These are phyloP conservation scores for Lichtheimia corymbifera DNA, from an alignment of 371 early-diverging fungal species.

Conservation along the genomic window DNA sequence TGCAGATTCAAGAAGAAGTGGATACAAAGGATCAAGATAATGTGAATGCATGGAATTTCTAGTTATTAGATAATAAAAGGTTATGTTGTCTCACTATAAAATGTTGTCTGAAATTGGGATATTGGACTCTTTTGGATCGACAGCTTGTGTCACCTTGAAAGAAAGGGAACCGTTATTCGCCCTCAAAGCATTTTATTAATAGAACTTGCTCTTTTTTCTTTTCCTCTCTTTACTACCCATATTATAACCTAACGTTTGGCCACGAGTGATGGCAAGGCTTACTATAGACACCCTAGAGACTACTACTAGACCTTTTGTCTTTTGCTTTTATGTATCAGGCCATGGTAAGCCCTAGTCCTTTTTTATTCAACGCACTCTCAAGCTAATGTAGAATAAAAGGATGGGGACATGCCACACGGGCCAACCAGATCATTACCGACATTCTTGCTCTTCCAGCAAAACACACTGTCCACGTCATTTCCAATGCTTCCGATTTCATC, in stretches of 20 bases:
- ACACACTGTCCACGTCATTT: slow-evolving; percentile 65
- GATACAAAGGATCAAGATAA: slow-evolving; percentile 46
- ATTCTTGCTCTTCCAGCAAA: slow-evolving; percentile 56
- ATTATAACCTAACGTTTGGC: neutral
- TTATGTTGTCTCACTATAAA: too few relatives aligned
- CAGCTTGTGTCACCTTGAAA: too few relatives aligned
- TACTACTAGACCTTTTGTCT: slow-evolving; percentile 32
- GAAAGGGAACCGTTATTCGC: too few relatives aligned
- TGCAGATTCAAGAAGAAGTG: slow-evolving; percentile 72
- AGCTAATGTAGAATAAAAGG: slow-evolving; percentile 35
- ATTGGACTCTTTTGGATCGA: too few relatives aligned
- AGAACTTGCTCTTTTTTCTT: neutral
- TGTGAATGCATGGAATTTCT: slow-evolving; percentile 25
- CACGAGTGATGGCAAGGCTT: slow-evolving; percentile 10
- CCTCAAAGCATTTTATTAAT: too few relatives aligned
- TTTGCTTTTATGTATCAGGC: slow-evolving; percentile 73
- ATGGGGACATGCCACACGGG: slow-evolving; percentile 73
- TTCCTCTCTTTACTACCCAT: slow-evolving; percentile 2
- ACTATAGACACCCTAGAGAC: slow-evolving; percentile 9
- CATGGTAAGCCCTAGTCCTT: slow-evolving; percentile 46
- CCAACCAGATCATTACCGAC: slow-evolving; percentile 60
- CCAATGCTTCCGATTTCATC: slow-evolving; percentile 66
- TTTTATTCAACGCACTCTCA: neutral
- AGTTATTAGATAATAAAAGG: neutral
- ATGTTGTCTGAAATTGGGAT: too few relatives aligned